phyloP scores from a whole-genome alignment of 768 basidiomycete genomes.

The Pleurotus platypus region DNA sequence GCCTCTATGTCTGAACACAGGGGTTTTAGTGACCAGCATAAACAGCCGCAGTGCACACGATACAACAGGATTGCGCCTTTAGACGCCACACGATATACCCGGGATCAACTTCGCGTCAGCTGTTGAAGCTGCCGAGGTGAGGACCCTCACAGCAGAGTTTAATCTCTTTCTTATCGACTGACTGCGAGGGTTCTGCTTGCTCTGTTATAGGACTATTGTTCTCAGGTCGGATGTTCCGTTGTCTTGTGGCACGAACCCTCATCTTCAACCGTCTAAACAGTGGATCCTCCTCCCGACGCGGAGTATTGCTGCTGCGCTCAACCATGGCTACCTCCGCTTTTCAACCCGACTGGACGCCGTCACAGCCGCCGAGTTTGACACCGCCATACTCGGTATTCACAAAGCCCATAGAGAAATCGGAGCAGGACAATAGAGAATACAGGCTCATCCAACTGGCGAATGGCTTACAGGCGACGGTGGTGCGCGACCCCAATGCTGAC shows the following conservation, averaged over 20 bases:
- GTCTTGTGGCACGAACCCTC: not conserved
- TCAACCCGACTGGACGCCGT: constrained; percentile 28
- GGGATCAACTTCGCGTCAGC: not conserved
- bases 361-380: constrained; percentile 10
- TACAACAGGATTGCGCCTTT: no score
- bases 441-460: constrained; percentile 80
- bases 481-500: constrained; percentile 84
- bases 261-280: not conserved
- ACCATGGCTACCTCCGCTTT: constrained; percentile 16
- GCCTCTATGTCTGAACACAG: no score
- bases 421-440: constrained; percentile 78
- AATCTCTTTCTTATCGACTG: not conserved
- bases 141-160: constrained; percentile 2
- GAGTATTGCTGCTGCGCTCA: not conserved
- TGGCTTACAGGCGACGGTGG: constrained; percentile 80
- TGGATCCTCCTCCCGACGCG: not conserved
- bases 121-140: not conserved
- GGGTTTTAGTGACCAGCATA: not conserved
- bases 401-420: constrained; percentile 63
- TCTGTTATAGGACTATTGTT: not conserved
- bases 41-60: no score
- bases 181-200: not conserved
- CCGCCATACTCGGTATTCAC: constrained; percentile 55
- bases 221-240: constrained; percentile 3
- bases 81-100: not conserved